phyloP scores from a whole-genome alignment of 2,329 filamentous ascomycete species.

The Colletotrichum chrysophilum region DNA sequence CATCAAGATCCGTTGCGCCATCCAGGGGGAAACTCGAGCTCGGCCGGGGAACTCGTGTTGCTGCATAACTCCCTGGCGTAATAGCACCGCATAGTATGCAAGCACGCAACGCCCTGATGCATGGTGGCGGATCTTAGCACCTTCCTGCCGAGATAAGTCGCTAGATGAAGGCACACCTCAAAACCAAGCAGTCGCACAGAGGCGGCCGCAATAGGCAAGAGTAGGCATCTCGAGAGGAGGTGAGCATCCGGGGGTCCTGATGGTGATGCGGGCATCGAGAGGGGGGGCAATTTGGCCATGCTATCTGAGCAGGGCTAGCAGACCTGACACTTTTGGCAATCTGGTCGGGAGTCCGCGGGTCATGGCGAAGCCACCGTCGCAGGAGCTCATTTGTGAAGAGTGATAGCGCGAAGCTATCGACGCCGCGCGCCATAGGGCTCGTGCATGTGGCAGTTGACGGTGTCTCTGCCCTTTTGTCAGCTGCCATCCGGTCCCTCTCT shows the following conservation, averaged over 20 bases:
- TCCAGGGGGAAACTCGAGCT: conserved; percentile 5
- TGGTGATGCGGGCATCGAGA: not conserved
- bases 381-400: conserved; percentile 5
- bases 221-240: not conserved
- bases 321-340: not conserved
- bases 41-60: not conserved
- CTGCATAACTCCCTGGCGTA: not conserved
- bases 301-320: not conserved
- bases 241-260: not conserved
- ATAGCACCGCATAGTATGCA: not conserved
- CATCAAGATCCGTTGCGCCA: not conserved
- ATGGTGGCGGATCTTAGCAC: conserved; percentile 14
- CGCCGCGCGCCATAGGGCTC: not conserved
- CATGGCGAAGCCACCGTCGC: conserved; percentile 18
- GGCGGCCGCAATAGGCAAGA: conserved; percentile 11
- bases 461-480: conserved; percentile 4
- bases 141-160: not conserved
- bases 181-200: not conserved
- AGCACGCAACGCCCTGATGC: conserved; percentile 7
- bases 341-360: not conserved
- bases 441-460: conserved; percentile 14
- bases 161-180: not conserved
- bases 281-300: not conserved
- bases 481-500: conserved; percentile 16
- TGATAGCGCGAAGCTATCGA: conserved; percentile 15